These are phyloP conservation scores for Salix koriyanagi DNA, from an alignment of 345 rosid species.

Conservation along the genomic window DNA sequence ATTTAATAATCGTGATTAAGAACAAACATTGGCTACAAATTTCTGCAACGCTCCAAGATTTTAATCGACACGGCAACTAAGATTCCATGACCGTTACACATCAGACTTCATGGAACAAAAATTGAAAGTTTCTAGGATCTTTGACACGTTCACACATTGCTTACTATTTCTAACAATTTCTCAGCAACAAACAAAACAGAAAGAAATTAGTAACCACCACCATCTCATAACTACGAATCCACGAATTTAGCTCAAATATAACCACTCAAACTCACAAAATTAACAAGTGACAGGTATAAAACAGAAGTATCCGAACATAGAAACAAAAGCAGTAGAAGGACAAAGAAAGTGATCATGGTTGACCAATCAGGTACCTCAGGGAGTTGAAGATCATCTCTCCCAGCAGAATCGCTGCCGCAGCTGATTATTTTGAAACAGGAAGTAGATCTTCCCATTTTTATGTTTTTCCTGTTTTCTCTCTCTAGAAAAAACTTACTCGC, in stretches of 20 bases:
- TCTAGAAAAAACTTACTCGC: background rate
- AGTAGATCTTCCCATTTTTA: constrained; percentile 60
- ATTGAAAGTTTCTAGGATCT: background rate
- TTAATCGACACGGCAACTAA: background rate
- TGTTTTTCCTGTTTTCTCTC: constrained; percentile 1
- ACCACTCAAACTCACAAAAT: background rate
- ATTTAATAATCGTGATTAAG: background rate
- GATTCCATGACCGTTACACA: background rate
- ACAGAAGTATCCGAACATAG: background rate
- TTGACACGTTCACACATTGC: background rate
- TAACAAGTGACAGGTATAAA: background rate
- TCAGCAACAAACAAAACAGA: background rate
- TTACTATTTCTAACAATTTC: constrained; percentile 1
- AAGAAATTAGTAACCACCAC: background rate
- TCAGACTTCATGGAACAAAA: background rate
- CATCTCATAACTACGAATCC: background rate
- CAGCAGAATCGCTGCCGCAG: constrained; percentile 58
- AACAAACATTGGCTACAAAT: background rate
- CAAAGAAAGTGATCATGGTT: background rate
- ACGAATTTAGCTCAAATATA: background rate
- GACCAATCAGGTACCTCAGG: constrained; percentile 37
- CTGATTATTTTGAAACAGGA: constrained; percentile 75
- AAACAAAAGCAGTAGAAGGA: background rate
- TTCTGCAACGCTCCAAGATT: no score
- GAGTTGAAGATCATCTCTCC: constrained; percentile 41